Percentiles rank a stretch among this genome's conserved stretches.
Evolutionary conservation across 495 filamentous ascomycete genomes (phyloP).

Genomic region (Penicillium steckii): DNA sequence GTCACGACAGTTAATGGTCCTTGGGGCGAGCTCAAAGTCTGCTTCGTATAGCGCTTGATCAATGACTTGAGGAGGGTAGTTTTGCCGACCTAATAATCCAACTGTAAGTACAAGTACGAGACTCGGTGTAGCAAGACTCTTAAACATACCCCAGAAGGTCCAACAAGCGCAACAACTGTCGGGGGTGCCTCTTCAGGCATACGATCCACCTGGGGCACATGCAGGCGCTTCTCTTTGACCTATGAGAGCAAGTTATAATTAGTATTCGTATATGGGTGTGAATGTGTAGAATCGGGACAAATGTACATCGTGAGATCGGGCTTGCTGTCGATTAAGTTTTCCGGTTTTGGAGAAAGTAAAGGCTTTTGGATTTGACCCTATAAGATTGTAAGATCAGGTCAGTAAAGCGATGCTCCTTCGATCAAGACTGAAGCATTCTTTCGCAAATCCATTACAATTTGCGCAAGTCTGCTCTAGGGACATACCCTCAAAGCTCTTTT

Average conservation of each 20-base stretch:
- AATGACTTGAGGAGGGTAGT: slow-evolving; percentile 86
- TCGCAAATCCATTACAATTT: slow-evolving; percentile 15
- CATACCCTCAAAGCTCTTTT: slow-evolving; percentile 72
- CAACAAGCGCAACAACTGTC: slow-evolving; percentile 86
- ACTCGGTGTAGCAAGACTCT: not conserved
- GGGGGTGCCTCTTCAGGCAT: slow-evolving; percentile 95
- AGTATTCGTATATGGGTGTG: slow-evolving; percentile 8
- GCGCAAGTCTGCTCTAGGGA: slow-evolving; percentile 1
- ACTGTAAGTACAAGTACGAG: not conserved
- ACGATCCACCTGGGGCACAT: slow-evolving; percentile 93
- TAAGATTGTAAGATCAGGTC: slow-evolving; percentile 3
- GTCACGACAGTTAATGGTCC: slow-evolving; percentile 95
- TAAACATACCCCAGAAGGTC: slow-evolving; percentile 79
- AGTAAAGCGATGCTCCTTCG: slow-evolving; percentile 9
- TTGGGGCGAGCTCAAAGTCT: slow-evolving; percentile 82
- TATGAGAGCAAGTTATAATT: slow-evolving; percentile 35
- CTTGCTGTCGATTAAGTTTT: slow-evolving; percentile 77
- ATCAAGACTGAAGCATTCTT: slow-evolving; percentile 6
- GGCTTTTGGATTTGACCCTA: slow-evolving; percentile 85
- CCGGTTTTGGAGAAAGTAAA: slow-evolving; percentile 86
- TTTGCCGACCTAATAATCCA: slow-evolving; percentile 54
- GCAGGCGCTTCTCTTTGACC: slow-evolving; percentile 92
- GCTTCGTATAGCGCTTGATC: slow-evolving; percentile 92
- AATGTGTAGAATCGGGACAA: not conserved
- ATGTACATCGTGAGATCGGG: slow-evolving; percentile 85